phyloP scores from a whole-genome alignment of 352 stramenopile genomes.

The Phytophthora constricta region DNA sequence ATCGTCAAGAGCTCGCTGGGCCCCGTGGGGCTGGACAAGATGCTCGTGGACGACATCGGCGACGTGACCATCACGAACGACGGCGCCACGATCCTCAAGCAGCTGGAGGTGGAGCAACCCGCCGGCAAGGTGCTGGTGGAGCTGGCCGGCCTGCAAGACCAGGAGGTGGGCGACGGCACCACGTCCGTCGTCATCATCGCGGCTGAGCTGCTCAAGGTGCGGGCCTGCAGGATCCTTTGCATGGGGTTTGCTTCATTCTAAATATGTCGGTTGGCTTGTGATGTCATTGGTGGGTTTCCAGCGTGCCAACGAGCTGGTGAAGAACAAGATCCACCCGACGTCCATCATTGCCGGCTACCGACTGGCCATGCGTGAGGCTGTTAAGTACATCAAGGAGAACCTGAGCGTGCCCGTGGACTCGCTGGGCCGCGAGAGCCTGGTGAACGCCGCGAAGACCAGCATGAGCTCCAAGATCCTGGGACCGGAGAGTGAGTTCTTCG shows the following conservation, averaged over 20 bases:
- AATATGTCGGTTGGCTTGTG: conserved; percentile 11
- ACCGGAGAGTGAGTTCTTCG: conserved; percentile 97
- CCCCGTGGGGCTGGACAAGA: conserved; percentile 99
- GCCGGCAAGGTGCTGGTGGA: conserved; percentile 99
- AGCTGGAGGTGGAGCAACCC: conserved; percentile 99
- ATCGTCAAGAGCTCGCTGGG: conserved; percentile 99
- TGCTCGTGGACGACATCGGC: conserved; percentile 98
- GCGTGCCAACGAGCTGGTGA: conserved; percentile 96
- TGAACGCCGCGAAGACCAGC: conserved; percentile 98
- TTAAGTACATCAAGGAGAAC: conserved; percentile 99
- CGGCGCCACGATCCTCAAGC: conserved; percentile 99
- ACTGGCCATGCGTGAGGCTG: conserved; percentile 97
- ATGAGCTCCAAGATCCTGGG: conserved; percentile 99
- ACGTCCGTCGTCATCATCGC: conserved; percentile 99
- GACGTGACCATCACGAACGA: conserved; percentile 99
- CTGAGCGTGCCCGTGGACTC: conserved; percentile 96
- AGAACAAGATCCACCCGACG: conserved; percentile 99
- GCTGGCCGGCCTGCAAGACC: conserved; percentile 98
- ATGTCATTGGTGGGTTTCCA: conserved; percentile 42
- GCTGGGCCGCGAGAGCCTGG: conserved; percentile 94
- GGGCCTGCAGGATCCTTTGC: conserved; percentile 7
- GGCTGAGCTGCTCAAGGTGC: conserved; percentile 95
- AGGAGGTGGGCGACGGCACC: conserved; percentile 99
- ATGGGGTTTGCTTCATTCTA: background rate
- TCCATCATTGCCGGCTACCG: conserved; percentile 99